Percentiles rank a stretch among this genome's conserved stretches.
Evolutionary conservation across 257 asterid species (phyloP).

Genomic region (Rehmannia glutinosa): DNA sequence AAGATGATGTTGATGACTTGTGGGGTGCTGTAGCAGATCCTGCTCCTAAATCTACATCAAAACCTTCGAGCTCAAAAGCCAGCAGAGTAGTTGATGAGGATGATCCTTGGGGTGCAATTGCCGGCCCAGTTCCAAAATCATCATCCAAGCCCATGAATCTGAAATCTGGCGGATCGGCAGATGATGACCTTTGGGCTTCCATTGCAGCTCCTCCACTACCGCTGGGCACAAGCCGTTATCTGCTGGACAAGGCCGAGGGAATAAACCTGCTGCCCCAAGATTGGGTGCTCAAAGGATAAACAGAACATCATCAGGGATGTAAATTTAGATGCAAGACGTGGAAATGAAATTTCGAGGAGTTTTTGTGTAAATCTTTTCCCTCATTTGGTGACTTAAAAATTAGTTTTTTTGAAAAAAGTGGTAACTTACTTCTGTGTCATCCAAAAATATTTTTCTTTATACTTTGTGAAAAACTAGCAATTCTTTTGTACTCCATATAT

Average conservation of each 20-base stretch:
- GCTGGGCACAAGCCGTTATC: slow-evolving; percentile 60
- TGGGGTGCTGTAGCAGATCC: slow-evolving; percentile 70
- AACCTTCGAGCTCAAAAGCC: slow-evolving; percentile 31
- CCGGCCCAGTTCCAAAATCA: slow-evolving; percentile 60
- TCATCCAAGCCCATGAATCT: slow-evolving; percentile 40
- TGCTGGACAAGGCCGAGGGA: slow-evolving; percentile 58
- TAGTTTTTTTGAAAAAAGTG: slow-evolving; percentile 1
- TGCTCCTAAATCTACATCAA: slow-evolving; percentile 46
- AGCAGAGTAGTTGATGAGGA: slow-evolving; percentile 47
- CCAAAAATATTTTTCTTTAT: too few relatives aligned
- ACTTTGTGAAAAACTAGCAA: slow-evolving; percentile 11
- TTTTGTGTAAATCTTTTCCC: slow-evolving; percentile 43
- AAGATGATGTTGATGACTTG: slow-evolving; percentile 53
- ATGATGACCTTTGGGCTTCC: slow-evolving; percentile 83
- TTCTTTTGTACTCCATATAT: background rate
- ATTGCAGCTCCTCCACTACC: slow-evolving; percentile 80
- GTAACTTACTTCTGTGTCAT: slow-evolving; percentile 5
- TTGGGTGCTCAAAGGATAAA: slow-evolving; percentile 88
- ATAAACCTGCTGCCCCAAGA: slow-evolving; percentile 66
- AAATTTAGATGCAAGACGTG: slow-evolving; percentile 29
- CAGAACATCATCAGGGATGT: slow-evolving; percentile 75
- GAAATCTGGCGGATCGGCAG: slow-evolving; percentile 44
- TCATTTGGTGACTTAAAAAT: slow-evolving; percentile 13
- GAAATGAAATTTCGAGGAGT: slow-evolving; percentile 3
- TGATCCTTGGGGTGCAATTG: slow-evolving; percentile 65